Conservation (phyloP, 176 grass and related monocot genomes). For the Oryza brachyantha region DNA sequence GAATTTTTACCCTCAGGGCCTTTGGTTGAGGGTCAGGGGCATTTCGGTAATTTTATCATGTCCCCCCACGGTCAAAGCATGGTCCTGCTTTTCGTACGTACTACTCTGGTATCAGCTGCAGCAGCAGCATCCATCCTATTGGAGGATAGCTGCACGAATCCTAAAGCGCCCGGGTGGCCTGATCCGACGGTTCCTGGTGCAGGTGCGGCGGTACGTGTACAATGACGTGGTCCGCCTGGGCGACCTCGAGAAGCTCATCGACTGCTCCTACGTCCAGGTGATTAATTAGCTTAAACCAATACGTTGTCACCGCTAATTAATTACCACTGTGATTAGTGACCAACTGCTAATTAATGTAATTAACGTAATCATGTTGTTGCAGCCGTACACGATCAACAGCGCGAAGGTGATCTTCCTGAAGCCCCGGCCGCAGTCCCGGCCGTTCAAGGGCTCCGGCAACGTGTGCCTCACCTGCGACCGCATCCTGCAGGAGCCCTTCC, state of each 20-base stretch:
- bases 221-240: slow-evolving; percentile 89
- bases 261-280: slow-evolving; percentile 95
- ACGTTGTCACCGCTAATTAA: too few species aligned
- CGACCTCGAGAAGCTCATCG: slow-evolving; percentile 85
- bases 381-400: slow-evolving; percentile 99
- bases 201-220: slow-evolving; percentile 94
- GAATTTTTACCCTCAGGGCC: not conserved
- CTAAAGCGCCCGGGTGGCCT: not conserved
- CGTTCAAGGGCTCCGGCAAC: slow-evolving; percentile 91
- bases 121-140: not conserved
- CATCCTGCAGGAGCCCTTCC: slow-evolving; percentile 96
- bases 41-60: slow-evolving; percentile 22
- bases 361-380: not conserved
- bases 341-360: not conserved
- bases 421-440: slow-evolving; percentile 95
- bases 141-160: not conserved
- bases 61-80: slow-evolving; percentile 60
- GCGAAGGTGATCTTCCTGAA: slow-evolving; percentile 99
- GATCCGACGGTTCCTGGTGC: not conserved
- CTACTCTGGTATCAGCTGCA: not conserved
- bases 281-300: not conserved
- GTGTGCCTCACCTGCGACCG: slow-evolving; percentile 86
- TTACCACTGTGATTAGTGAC: not conserved
- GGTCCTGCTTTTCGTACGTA: slow-evolving; percentile 9
- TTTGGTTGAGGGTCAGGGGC: slow-evolving; percentile 13